Base-by-base conservation (phyloP, 148 eudicot species). In the Vaccinium myrtillus region DNA sequence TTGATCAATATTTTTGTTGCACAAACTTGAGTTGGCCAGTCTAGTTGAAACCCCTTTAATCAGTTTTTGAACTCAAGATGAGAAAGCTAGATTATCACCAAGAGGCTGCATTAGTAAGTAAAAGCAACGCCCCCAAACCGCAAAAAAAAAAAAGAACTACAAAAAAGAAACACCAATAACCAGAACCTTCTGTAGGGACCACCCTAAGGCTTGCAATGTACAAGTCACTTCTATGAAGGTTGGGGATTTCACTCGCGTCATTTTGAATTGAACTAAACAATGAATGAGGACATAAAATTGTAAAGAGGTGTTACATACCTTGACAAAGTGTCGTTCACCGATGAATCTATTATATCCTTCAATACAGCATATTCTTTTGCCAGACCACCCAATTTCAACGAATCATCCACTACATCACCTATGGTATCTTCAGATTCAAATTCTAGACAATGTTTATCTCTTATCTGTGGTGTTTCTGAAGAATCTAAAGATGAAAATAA, bases 361-460 rank as follows among this genome's bases (percentile, higher is more conserved):
- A 97, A 78, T 78, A 85, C 90, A 12, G 87, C 84, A 91, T 92
- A 95, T 82, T 94, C 98, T 86, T 94, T 91, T 80, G 94, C 80
- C 84, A 97, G 84, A 75, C 98, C 98, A 77, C 98, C 98, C 90
- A 95, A 85, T 58, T 83, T 92, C 11, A 85, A 76, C 25, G 74
- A 46, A 77, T 90, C 91, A 85, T 85, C 86, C 54, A 50, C 87
- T 25, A 36, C n/a, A 56, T 80, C 84, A 80, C 75, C 78, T 81
- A 77, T 82, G 81, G 8, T 23, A 82, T 84, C 83, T 58, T 84
- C 81, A 58, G 55, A 67, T 61, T 88, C 87, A 84, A 77, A 53
- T 70, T 84, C 83, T 32, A 84, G 82, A 83, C 82, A 49, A 51
- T 61, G 84, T 75, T 80, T 87, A 77, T 81, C 75, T 74, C 69